Conservation (phyloP, 768 basidiomycete species). For the Lactarius sanguifluus region DNA sequence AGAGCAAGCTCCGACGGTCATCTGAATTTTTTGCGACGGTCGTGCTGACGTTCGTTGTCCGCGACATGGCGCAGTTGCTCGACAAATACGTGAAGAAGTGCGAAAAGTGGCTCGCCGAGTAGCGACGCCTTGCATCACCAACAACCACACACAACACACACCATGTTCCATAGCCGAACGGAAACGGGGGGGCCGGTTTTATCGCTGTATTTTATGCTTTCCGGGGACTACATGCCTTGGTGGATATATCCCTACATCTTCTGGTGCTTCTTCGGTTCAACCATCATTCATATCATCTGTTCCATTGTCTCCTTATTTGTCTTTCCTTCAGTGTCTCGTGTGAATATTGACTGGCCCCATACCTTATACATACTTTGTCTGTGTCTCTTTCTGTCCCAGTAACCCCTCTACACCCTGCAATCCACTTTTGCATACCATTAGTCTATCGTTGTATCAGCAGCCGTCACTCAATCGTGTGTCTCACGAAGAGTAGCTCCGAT, state of each 20-base stretch:
- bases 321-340: slow-evolving; percentile 9
- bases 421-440: slow-evolving; percentile 25
- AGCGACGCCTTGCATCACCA: slow-evolving; percentile 25
- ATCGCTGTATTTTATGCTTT: slow-evolving; percentile 38
- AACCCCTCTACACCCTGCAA: slow-evolving; percentile 21
- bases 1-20: slow-evolving; percentile 72
- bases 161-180: slow-evolving; percentile 16
- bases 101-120: slow-evolving; percentile 90
- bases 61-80: slow-evolving; percentile 78
- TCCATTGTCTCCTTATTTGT: slow-evolving; percentile 12
- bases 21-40: slow-evolving; percentile 94
- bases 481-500: slow-evolving; percentile 22
- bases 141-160: slow-evolving; percentile 5
- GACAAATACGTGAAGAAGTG: slow-evolving; percentile 95
- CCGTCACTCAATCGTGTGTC: neutral
- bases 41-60: slow-evolving; percentile 85
- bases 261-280: slow-evolving; percentile 36
- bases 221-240: slow-evolving; percentile 32
- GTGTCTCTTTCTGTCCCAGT: slow-evolving; percentile 14
- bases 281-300: slow-evolving; percentile 28
- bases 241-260: slow-evolving; percentile 32
- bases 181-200: slow-evolving; percentile 17
- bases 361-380: slow-evolving; percentile 23
- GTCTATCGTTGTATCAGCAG: slow-evolving; percentile 27
- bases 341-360: slow-evolving; percentile 16